Evolutionary conservation across 371 early-diverging fungal genomes (phyloP).

Genomic region (Syncephalis plumigaleata): DNA sequence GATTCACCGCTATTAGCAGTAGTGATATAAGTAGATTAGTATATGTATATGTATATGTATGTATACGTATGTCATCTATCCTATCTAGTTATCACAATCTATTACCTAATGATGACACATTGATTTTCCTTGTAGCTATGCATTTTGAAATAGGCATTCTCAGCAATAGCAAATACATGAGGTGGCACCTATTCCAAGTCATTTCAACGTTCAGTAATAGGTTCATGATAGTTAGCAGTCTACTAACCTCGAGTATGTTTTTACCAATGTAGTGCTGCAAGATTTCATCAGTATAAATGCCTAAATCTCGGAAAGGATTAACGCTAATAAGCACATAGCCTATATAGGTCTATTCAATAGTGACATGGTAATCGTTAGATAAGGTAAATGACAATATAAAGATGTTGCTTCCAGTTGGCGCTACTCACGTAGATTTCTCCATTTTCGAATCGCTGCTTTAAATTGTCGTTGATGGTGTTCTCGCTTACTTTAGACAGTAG

Average conservation of each 20-base stretch:
- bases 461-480: conserved; percentile 70
- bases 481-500: conserved; percentile 71
- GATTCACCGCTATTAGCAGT: conserved; percentile 52
- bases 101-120: conserved; percentile 82
- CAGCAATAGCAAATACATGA: conserved; percentile 79
- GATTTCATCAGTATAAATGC: conserved; percentile 60
- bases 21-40: background rate
- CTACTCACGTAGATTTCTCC: conserved; percentile 69
- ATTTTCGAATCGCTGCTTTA: conserved; percentile 65
- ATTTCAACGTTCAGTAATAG: background rate
- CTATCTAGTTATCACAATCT: background rate
- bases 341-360: conserved; percentile 53
- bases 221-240: background rate
- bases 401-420: background rate
- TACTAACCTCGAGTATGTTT: conserved; percentile 57
- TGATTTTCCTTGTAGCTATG: conserved; percentile 94
- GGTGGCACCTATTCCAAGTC: conserved; percentile 46
- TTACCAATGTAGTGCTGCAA: conserved; percentile 59
- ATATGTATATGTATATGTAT: conserved; percentile 1
- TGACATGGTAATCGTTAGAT: background rate
- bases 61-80: no score
- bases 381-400: background rate
- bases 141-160: conserved; percentile 80
- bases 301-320: conserved; percentile 71
- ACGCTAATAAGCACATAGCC: conserved; percentile 80